Percentiles rank a stretch among this genome's conserved stretches.
Conservation (phyloP, 2,329 filamentous ascomycete genomes). For the Fusarium subtropicale region DNA sequence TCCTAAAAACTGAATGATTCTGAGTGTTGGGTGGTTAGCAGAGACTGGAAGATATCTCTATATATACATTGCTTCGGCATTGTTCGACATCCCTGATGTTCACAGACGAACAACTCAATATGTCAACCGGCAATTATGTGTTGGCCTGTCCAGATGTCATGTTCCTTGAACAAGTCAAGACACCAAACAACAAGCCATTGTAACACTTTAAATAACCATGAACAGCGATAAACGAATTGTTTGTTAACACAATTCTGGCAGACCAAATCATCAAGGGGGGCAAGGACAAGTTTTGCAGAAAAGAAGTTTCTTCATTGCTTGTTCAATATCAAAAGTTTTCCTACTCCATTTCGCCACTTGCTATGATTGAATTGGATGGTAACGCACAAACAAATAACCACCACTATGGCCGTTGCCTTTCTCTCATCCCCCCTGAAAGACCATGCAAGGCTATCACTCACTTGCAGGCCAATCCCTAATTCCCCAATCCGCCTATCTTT, state of each 20-base stretch:
- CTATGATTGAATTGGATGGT: conserved; percentile 50
- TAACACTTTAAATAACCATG: not conserved
- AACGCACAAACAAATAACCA: conserved; percentile 43
- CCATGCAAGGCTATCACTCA: conserved; percentile 16
- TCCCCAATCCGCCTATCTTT: conserved; percentile 35
- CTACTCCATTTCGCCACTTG: conserved; percentile 54
- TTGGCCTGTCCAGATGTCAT: not conserved
- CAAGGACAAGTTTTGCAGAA: not conserved
- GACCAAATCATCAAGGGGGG: not conserved
- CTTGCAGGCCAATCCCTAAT: conserved; percentile 31
- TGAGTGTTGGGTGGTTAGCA: not conserved
- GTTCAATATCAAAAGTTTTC: conserved; percentile 46
- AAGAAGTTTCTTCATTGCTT: conserved; percentile 39
- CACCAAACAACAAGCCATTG: not conserved
- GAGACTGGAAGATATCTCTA: not conserved
- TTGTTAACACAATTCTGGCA: not conserved
- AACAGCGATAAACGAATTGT: not conserved
- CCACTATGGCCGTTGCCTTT: conserved; percentile 36
- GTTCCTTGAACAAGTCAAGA: not conserved
- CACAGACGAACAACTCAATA: not conserved
- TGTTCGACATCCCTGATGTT: not conserved
- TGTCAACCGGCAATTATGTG: not conserved
- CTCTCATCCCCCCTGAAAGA: conserved; percentile 9
- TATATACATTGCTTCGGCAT: not conserved
- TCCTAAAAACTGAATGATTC: not conserved